Evolutionary conservation across 2,329 filamentous ascomycete genomes (phyloP).

Genomic region (Fusarium fracticaudum): DNA sequence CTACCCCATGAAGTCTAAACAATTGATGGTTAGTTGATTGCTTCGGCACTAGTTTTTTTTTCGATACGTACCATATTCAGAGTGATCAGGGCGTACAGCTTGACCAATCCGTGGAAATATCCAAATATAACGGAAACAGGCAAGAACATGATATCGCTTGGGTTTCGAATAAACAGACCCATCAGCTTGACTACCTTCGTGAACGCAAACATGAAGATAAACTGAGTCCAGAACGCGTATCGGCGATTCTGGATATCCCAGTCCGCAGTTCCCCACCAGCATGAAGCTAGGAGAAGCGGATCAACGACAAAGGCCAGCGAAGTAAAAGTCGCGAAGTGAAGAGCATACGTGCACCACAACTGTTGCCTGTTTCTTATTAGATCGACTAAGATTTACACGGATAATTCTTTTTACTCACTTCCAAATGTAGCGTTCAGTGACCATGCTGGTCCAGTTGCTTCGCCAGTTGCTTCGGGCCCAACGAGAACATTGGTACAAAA

Average conservation of each 20-base stretch:
- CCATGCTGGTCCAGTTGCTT: constrained; percentile 91
- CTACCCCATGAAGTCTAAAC: constrained; percentile 92
- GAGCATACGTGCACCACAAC: constrained; percentile 91
- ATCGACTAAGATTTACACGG: background rate
- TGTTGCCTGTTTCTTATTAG: constrained; percentile 72
- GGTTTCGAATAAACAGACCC: constrained; percentile 86
- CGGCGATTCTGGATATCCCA: constrained; percentile 65
- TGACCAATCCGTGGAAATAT: constrained; percentile 92
- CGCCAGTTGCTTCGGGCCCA: constrained; percentile 99
- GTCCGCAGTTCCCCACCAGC: constrained; percentile 72
- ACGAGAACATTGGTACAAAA: constrained; percentile 90
- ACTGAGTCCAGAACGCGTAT: constrained; percentile 68
- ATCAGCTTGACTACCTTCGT: constrained; percentile 93
- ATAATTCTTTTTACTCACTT: constrained; percentile 70
- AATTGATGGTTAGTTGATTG: constrained; percentile 17
- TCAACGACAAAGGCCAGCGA: constrained; percentile 86
- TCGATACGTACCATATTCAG: constrained; percentile 77
- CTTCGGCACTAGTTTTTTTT: background rate
- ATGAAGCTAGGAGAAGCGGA: constrained; percentile 74
- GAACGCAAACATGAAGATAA: constrained; percentile 79
- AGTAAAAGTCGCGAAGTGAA: constrained; percentile 91
- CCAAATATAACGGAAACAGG: constrained; percentile 91
- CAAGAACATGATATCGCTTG: constrained; percentile 80
- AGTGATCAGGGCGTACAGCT: constrained; percentile 86
- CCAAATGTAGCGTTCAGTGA: constrained; percentile 85